Base-by-base conservation (phyloP, 2,329 filamentous ascomycete genomes). In the Nemania diffusa region DNA sequence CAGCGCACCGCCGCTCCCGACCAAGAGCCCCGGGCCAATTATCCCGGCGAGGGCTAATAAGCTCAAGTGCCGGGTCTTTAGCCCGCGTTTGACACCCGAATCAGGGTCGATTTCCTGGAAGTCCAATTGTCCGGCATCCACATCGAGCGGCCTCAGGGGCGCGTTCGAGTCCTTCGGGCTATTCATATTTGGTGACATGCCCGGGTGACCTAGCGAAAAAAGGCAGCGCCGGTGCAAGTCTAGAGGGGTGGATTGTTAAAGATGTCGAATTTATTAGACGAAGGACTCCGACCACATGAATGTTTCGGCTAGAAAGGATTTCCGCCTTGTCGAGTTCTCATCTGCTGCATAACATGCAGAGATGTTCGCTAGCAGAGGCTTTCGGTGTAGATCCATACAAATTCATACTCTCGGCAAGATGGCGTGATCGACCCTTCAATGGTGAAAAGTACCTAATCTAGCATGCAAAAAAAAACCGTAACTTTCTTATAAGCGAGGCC, bases 1-100 rank as follows among this genome's bases (percentile, higher is more conserved):
- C 26, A 94, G 81, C 0, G 91, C 91, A 53, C 89, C 88, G 40
- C 92, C 91, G 2, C 90, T 86, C 17, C 91, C 91, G 61, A 93
- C 88, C 2, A 94, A 84, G 46, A 94, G 81, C 24, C 91, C 91
- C 3, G 91, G 90, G 0, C 92, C 91, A 67, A 85, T 88, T 80
- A 83, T 90, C 73, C 81, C 88, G 70, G 84, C 90, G 71, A 88
- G 77, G 5, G 86, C 86, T 85, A 88, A 88, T 85, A 92, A 91
- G 67, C 84, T 87, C 13, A 92, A 77, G 76, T 92, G 84, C 27
- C 84, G 78, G 15, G 82, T 91, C 78, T 91, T 91, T 61, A 92
- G 83, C 1, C 89, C 90, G 65, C 90, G 85, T 80, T 89, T 91
- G 72, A 92, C 89, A 34, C 91, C 88, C 67, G 84, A 87, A 62